phyloP scores from a whole-genome alignment of 164 flowering plant genomes.

The Kingdonia uniflora region DNA sequence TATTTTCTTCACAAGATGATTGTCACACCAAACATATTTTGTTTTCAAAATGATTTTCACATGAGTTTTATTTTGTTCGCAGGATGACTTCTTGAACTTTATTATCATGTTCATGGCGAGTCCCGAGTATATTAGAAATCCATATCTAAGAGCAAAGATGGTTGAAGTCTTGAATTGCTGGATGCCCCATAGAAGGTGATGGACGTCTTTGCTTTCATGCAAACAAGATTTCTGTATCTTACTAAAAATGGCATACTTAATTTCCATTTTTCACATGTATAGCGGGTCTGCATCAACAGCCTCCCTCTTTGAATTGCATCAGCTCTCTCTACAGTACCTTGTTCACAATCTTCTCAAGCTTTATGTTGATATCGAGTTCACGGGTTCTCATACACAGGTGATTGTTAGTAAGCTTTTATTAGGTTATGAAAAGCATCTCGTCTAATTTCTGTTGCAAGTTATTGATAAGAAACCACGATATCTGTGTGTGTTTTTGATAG shows the following conservation, averaged over 20 bases:
- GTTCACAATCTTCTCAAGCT: slow-evolving; percentile 93
- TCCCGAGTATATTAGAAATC: slow-evolving; percentile 74
- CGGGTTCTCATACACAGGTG: slow-evolving; percentile 99
- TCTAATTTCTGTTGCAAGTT: no score
- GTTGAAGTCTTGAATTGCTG: slow-evolving; percentile 96
- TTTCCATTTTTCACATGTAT: slow-evolving; percentile 15
- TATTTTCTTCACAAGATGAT: background rate
- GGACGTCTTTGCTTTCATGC: slow-evolving; percentile 3
- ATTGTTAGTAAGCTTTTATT: slow-evolving; percentile 5
- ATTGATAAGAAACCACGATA: no score
- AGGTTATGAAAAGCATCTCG: no score
- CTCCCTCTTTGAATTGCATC: slow-evolving; percentile 86
- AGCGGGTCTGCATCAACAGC: slow-evolving; percentile 74
- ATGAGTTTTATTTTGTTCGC: background rate
- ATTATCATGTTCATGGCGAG: slow-evolving; percentile 98
- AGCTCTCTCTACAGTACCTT: slow-evolving; percentile 68
- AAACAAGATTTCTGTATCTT: background rate
- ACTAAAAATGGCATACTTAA: background rate
- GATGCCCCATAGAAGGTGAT: slow-evolving; percentile 88
- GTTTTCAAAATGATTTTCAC: no score
- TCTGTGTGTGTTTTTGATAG: no score
- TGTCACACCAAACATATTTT: no score
- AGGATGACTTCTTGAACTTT: slow-evolving; percentile 98
- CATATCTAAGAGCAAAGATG: slow-evolving; percentile 98
- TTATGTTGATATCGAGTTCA: slow-evolving; percentile 98